A percentile compares a stretch with the other conserved stretches of the same genome.
phyloP scores from a whole-genome alignment of 768 basidiomycete species.

The Russula lepida region DNA sequence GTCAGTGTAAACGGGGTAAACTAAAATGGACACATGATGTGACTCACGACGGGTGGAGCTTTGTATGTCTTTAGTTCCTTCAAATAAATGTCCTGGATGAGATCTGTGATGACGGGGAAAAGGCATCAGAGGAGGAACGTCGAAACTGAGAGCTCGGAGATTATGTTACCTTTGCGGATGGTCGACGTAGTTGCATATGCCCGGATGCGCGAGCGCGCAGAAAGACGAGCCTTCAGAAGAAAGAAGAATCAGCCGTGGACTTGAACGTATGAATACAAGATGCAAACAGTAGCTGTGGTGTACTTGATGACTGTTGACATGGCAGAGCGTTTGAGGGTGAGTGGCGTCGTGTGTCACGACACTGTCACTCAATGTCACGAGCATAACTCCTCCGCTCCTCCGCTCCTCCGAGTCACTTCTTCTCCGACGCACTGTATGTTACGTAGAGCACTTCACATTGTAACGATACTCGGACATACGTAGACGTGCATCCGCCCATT shows the following conservation, averaged over 20 bases:
- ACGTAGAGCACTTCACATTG: not conserved
- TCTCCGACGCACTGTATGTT: not conserved
- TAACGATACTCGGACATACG: too few species aligned
- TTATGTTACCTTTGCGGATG: slow-evolving; percentile 53
- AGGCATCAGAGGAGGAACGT: slow-evolving; percentile 18
- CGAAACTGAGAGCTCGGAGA: not conserved
- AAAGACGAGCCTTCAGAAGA: slow-evolving; percentile 41
- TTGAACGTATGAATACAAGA: not conserved
- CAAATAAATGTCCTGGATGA: slow-evolving; percentile 88
- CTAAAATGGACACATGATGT: not conserved
- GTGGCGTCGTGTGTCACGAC: not conserved
- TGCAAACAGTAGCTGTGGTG: slow-evolving; percentile 35
- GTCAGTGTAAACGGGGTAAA: slow-evolving; percentile 1
- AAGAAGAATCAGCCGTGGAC: not conserved
- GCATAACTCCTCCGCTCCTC: too few species aligned
- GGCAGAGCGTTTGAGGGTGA: slow-evolving; percentile 15
- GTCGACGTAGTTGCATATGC: slow-evolving; percentile 52
- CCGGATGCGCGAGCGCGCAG: slow-evolving; percentile 37
- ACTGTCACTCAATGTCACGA: too few species aligned
- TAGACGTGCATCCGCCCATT: not conserved
- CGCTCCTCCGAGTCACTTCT: too few species aligned
- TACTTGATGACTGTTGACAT: slow-evolving; percentile 62
- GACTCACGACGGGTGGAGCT: slow-evolving; percentile 60
- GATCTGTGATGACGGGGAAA: slow-evolving; percentile 43
- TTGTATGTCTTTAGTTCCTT: slow-evolving; percentile 88